A percentile compares a stretch with the other conserved stretches of the same genome.
These are phyloP conservation scores for Auriscalpium microsporum DNA, from an alignment of 768 basidiomycete species.

Conservation along the genomic window DNA sequence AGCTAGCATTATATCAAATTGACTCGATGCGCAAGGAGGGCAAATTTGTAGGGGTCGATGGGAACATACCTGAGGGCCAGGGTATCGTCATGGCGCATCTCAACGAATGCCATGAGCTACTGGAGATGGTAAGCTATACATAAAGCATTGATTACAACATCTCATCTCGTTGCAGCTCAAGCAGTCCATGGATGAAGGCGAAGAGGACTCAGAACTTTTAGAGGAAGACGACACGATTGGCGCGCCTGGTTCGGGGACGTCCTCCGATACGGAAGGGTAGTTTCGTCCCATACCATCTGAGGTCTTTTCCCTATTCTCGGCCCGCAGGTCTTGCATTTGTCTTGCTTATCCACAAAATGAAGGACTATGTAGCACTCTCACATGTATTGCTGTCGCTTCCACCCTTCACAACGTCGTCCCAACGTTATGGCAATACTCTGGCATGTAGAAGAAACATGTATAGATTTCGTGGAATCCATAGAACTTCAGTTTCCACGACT, in stretches of 20 bases:
- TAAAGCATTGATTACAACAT: background rate
- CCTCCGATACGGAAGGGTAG: conserved; percentile 10
- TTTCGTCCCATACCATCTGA: background rate
- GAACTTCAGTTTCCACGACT: too few species aligned
- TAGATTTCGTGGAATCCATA: too few species aligned
- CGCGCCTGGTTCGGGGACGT: conserved; percentile 5
- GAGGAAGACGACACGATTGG: conserved; percentile 17
- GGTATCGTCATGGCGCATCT: conserved; percentile 94
- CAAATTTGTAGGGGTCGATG: conserved; percentile 84
- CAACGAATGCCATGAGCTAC: conserved; percentile 90
- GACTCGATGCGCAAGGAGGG: conserved; percentile 91
- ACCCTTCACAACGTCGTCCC: too few species aligned
- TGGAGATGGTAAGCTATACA: conserved; percentile 76
- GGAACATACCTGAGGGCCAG: conserved; percentile 89
- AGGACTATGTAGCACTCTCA: too few species aligned
- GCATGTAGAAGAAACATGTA: too few species aligned
- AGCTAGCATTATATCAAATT: conserved; percentile 90
- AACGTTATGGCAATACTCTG: too few species aligned
- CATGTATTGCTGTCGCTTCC: too few species aligned
- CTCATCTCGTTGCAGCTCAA: conserved; percentile 44
- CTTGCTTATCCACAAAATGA: too few species aligned
- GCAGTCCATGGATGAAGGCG: conserved; percentile 63
- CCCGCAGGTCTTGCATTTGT: too few species aligned
- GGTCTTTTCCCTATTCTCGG: background rate
- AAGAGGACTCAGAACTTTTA: conserved; percentile 13